phyloP scores from a whole-genome alignment of 169 alveolate genomes.

The Eimeria necatrix region DNA sequence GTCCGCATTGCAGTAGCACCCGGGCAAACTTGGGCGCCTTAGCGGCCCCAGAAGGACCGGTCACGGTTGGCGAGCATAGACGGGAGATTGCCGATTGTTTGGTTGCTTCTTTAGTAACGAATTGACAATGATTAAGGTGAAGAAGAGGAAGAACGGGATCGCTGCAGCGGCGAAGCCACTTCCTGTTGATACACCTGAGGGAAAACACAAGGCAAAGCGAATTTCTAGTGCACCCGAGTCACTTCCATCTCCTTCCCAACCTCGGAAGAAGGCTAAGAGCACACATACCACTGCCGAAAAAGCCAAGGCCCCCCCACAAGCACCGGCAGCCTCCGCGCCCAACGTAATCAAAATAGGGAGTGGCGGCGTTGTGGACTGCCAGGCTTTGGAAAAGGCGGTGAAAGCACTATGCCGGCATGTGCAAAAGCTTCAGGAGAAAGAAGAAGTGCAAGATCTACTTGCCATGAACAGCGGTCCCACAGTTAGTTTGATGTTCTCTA shows the following conservation, averaged over 20 bases:
- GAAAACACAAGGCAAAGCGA: neutral
- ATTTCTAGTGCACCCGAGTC: neutral
- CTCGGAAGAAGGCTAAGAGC: neutral
- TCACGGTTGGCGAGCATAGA: neutral
- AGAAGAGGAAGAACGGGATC: neutral
- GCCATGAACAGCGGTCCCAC: slow-evolving; percentile 21
- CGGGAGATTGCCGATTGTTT: neutral
- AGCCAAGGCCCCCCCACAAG: neutral
- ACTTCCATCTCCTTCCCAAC: neutral
- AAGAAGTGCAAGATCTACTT: slow-evolving; percentile 20
- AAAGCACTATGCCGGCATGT: slow-evolving; percentile 51
- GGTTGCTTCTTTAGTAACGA: neutral
- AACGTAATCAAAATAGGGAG: neutral
- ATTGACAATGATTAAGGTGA: neutral
- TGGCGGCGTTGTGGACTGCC: slow-evolving; percentile 9
- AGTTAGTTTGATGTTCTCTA: slow-evolving; percentile 60
- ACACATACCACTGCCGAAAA: neutral
- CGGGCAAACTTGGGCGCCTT: too few relatives aligned
- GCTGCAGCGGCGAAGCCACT: neutral
- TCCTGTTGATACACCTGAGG: neutral
- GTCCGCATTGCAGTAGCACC: too few relatives aligned
- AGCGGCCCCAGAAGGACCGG: too few relatives aligned
- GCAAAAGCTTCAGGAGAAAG: neutral
- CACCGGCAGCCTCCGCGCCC: neutral
- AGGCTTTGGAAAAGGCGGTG: neutral